Evolutionary conservation across 2,329 filamentous ascomycete genomes (phyloP).

Genomic region (Monosporascus sp.): DNA sequence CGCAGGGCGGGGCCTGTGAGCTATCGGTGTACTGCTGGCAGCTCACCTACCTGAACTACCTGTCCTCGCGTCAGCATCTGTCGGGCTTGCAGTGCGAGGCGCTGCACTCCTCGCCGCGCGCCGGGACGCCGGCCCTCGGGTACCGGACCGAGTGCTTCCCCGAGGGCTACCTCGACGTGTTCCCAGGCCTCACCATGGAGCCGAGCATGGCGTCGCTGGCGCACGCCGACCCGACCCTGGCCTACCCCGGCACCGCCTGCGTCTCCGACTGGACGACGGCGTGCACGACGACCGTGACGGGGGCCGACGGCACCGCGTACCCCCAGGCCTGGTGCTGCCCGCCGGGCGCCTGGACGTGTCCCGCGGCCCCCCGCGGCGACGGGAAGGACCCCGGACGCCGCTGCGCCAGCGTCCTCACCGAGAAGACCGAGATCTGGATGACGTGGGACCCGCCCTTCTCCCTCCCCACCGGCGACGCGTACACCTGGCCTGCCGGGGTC

Average conservation of each 20-base stretch:
- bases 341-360: conserved; percentile 2
- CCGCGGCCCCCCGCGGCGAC: neutral
- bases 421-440: conserved; percentile 4
- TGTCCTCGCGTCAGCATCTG: neutral
- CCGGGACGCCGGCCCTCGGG: neutral
- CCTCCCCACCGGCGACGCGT: neutral
- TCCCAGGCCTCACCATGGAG: neutral
- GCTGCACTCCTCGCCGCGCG: neutral
- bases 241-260: conserved; percentile 6
- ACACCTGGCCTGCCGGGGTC: conserved; percentile 1
- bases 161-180: neutral
- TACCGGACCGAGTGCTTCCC: neutral
- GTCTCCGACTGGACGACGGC: conserved; percentile 7
- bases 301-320: neutral
- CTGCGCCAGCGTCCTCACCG: conserved; percentile 4
- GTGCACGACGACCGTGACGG: conserved; percentile 2
- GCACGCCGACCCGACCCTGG: neutral
- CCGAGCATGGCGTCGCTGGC: neutral
- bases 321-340: conserved; percentile 10
- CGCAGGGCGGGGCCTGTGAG: neutral
- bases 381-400: neutral
- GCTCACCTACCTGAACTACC: neutral
- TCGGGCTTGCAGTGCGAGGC: neutral
- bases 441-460: conserved; percentile 6
- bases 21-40: neutral